phyloP scores from a whole-genome alignment of 805 yeast genomes.

The Suhomyces sp. region DNA sequence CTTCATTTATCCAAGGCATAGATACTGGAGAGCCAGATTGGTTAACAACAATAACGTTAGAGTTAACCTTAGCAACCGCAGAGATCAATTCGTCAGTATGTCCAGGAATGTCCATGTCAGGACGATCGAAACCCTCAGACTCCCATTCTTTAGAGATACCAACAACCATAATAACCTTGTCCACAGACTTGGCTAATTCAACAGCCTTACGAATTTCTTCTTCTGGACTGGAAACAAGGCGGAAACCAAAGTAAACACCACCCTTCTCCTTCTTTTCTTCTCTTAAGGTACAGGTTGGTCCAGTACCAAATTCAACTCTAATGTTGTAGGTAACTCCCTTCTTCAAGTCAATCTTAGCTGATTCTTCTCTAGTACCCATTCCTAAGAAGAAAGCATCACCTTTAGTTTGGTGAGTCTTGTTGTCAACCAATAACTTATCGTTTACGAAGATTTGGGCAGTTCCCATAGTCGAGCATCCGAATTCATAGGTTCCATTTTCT shows the following conservation, averaged over 20 bases:
- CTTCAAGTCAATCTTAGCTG: constrained; percentile 35
- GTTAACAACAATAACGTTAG: constrained; percentile 52
- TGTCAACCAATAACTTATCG: constrained; percentile 54
- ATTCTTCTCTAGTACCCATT: constrained; percentile 54
- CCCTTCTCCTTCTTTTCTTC: constrained; percentile 18
- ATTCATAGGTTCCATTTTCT: constrained; percentile 46
- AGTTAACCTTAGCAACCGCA: constrained; percentile 46
- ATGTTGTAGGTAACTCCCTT: constrained; percentile 47
- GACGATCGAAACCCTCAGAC: constrained; percentile 59
- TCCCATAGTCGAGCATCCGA: constrained; percentile 54
- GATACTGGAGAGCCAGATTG: constrained; percentile 65
- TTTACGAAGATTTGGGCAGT: constrained; percentile 56
- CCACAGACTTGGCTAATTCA: constrained; percentile 48
- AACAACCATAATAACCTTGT: constrained; percentile 50
- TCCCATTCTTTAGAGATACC: constrained; percentile 60
- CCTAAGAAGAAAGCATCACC: constrained; percentile 54
- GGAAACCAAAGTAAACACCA: constrained; percentile 26
- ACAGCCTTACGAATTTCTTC: constrained; percentile 40
- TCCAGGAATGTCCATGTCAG: constrained; percentile 51
- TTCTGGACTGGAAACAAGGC: constrained; percentile 18
- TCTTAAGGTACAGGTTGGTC: constrained; percentile 34
- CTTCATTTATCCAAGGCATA: constrained; percentile 51
- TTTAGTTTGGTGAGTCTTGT: constrained; percentile 48
- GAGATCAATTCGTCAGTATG: constrained; percentile 44
- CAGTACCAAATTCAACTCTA: constrained; percentile 52